These are phyloP conservation scores for Cercospora sp. DNA, from an alignment of 2,329 filamentous ascomycete species.

Conservation along the genomic window DNA sequence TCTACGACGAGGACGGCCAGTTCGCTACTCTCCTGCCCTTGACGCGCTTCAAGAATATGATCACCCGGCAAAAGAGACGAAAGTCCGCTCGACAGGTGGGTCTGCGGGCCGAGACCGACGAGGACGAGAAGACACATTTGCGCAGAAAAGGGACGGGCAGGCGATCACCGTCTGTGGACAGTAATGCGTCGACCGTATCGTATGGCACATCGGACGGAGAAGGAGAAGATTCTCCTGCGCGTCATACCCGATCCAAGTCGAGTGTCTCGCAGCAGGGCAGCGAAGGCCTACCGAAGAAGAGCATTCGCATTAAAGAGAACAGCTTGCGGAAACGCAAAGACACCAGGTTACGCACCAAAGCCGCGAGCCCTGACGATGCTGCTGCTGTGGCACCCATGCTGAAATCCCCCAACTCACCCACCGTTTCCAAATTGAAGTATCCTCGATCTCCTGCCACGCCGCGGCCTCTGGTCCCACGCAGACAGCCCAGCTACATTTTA, in stretches of 20 bases:
- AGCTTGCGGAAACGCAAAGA: constrained; percentile 71
- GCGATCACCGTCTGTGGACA: constrained; percentile 45
- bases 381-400: constrained; percentile 67
- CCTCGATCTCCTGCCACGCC: constrained; percentile 87
- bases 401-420: constrained; percentile 86
- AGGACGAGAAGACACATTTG: constrained; percentile 35
- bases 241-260: constrained; percentile 66
- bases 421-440: constrained; percentile 68
- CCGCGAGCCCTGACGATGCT: constrained; percentile 39
- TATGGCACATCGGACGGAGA: constrained; percentile 67
- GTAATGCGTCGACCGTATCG: constrained; percentile 52
- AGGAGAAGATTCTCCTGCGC: constrained; percentile 46
- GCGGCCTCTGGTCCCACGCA: constrained; percentile 81
- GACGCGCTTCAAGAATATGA: constrained; percentile 57
- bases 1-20: constrained; percentile 75
- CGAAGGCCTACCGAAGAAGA: constrained; percentile 51
- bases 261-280: constrained; percentile 17
- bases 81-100: constrained; percentile 33
- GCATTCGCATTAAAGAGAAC: constrained; percentile 89
- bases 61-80: constrained; percentile 45
- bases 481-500: constrained; percentile 83
- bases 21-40: constrained; percentile 78
- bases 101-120: constrained; percentile 35
- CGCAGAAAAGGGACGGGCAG: constrained; percentile 37
- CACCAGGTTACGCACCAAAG: constrained; percentile 52